Evolutionary conservation across 2,329 filamentous ascomycete genomes (phyloP), one percentile per base, ranked within the genome.

Genomic region (Calonectria ilicicola): DNA sequence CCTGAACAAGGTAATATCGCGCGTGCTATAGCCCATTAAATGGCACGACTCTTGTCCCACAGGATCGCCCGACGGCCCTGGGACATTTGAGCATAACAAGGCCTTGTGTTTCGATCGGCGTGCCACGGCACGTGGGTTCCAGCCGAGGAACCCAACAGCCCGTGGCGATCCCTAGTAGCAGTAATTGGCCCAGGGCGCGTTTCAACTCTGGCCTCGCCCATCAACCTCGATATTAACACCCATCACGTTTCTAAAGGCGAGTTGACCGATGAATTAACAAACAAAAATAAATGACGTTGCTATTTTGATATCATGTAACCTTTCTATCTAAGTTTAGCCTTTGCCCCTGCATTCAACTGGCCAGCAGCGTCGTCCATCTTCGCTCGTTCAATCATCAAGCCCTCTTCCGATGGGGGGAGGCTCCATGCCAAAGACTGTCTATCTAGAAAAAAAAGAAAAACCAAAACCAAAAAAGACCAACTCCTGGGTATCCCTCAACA

Each of bases 311-410:
- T 76, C 76, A 58, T 58, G 70, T 78, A 73, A 72, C 74, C 76
- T 73, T 74, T 76, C 77, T 79, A 79, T 79, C 77, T 79, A 79
- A 77, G 67, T 75, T 73, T 75, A 72, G 70, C 72, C 27, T 67
- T 65, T 77, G 73, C 70, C 65, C 75, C 70, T 58, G 72, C 76
- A 71, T 78, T 73, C 72, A 62, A 79, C 78, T 79, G 78, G 64
- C 78, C 78, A 79, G 78, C 78, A 79, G 78, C 69, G 76, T 78
- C 66, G 70, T 79, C 77, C 77, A 77, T 79, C 76, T 78, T 78
- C 76, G 77, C 77, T 79, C 77, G 72, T 79, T 77, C 75, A 77
- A 79, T 72, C 70, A 72, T 79, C 77, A 79, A 46, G 78, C 72
- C 73, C 76, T 75, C 69, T 62, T 71, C 62, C 60, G 27, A 72